phyloP scores from a whole-genome alignment of 441 rosid species.

The Gossypium gossypioides region DNA sequence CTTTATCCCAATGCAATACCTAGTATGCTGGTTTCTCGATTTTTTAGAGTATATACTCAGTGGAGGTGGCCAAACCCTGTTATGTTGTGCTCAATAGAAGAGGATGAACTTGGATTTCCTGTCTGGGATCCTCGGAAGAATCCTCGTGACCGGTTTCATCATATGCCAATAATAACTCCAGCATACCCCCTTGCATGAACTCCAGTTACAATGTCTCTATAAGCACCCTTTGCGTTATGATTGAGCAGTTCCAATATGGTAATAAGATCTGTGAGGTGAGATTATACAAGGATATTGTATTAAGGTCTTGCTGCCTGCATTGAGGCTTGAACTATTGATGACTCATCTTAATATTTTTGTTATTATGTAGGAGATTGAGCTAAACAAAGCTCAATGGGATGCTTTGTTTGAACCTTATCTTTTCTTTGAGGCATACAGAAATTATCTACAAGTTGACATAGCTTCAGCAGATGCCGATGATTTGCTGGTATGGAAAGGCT shows the following conservation, averaged over 20 bases:
- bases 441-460: constrained; percentile 64
- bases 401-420: constrained; percentile 53
- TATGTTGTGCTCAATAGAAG: constrained; percentile 82
- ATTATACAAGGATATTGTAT: not conserved
- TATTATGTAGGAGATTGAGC: constrained; percentile 46
- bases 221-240: constrained; percentile 65
- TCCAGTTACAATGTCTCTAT: constrained; percentile 68
- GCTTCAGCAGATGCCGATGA: constrained; percentile 51
- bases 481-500: constrained; percentile 62
- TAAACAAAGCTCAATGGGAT: constrained; percentile 52
- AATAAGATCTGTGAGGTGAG: constrained; percentile 54
- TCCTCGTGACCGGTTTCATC: constrained; percentile 53
- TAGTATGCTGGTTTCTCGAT: constrained; percentile 79
- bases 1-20: constrained; percentile 92
- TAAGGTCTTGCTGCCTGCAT: not conserved
- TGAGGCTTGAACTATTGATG: constrained; percentile 8
- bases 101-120: constrained; percentile 70
- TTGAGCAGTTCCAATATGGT: constrained; percentile 61
- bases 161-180: constrained; percentile 73
- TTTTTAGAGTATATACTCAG: constrained; percentile 75
- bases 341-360: constrained; percentile 8
- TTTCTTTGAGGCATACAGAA: constrained; percentile 63
- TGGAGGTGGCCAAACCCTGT: constrained; percentile 99
- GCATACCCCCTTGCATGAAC: constrained; percentile 76
- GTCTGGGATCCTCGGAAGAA: constrained; percentile 69